These are phyloP conservation scores for Penicillium aurantiogriseum DNA, from an alignment of 2,329 filamentous ascomycete species.

Conservation along the genomic window DNA sequence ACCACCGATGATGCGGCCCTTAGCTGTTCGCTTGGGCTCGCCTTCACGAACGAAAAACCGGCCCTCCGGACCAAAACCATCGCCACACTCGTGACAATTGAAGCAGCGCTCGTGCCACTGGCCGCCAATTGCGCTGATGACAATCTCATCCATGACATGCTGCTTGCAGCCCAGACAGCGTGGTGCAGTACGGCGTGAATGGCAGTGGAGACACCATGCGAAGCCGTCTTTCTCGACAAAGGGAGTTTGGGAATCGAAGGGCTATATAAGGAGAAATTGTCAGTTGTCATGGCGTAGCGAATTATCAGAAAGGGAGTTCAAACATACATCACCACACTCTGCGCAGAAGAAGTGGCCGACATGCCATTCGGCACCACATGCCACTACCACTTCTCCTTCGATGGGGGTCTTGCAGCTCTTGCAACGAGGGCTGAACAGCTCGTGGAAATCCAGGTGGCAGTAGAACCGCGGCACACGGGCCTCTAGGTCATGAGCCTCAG, in stretches of 20 bases:
- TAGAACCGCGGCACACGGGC: constrained; percentile 75
- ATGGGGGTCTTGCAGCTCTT: constrained; percentile 97
- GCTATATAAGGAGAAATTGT: constrained; percentile 33
- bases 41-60: constrained; percentile 62
- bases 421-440: constrained; percentile 87
- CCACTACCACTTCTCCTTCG: constrained; percentile 89
- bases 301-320: not conserved
- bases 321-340: constrained; percentile 77
- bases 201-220: constrained; percentile 92
- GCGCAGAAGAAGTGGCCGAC: constrained; percentile 98
- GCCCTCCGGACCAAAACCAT: constrained; percentile 59
- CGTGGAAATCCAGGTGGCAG: constrained; percentile 98
- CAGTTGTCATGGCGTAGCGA: constrained; percentile 12
- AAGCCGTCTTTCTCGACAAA: constrained; percentile 98
- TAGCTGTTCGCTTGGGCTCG: constrained; percentile 45
- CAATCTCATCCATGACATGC: constrained; percentile 84
- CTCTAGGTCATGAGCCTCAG: constrained; percentile 61
- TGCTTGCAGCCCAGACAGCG: constrained; percentile 83
- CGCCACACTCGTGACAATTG: constrained; percentile 68
- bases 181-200: constrained; percentile 84
- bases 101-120: constrained; percentile 97
- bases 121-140: constrained; percentile 80
- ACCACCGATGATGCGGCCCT: constrained; percentile 48
- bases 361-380: constrained; percentile 94
- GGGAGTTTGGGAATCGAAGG: constrained; percentile 62